phyloP scores from a whole-genome alignment of 139 green algal genomes.

The Chlamydomonas sphaeroides region DNA sequence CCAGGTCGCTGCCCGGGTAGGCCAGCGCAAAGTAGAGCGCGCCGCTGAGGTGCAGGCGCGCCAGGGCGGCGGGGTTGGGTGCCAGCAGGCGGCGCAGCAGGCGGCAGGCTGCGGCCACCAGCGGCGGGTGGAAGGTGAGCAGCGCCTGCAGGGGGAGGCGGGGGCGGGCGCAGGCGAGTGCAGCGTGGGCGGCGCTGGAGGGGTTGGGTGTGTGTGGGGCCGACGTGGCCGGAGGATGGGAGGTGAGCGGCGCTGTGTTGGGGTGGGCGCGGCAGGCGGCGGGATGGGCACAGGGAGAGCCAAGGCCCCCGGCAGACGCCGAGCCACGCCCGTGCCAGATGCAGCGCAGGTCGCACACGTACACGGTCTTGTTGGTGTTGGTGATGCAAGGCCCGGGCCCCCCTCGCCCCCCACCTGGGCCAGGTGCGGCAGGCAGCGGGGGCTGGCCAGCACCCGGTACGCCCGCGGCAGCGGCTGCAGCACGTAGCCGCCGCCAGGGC shows the following conservation, averaged over 20 bases:
- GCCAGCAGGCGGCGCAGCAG: slow-evolving; percentile 77
- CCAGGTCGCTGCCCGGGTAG: slow-evolving; percentile 89
- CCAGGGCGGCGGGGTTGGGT: slow-evolving; percentile 71
- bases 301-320: no score
- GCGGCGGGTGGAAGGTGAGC: slow-evolving; percentile 79
- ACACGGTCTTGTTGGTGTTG: no score
- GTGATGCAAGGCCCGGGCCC: neutral
- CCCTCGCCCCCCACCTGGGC: slow-evolving; percentile 61
- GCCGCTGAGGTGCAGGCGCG: slow-evolving; percentile 88
- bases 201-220: neutral
- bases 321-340: no score
- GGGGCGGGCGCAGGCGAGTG: neutral
- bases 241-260: neutral
- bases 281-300: no score
- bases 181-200: neutral
- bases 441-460: slow-evolving; percentile 72
- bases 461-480: slow-evolving; percentile 83
- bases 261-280: no score
- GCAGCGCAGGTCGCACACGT: no score
- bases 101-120: slow-evolving; percentile 71
- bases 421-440: slow-evolving; percentile 83
- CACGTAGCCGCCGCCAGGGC: slow-evolving; percentile 8
- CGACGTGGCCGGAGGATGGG: no score
- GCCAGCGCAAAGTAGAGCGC: slow-evolving; percentile 88
- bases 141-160: slow-evolving; percentile 65